Evolutionary conservation across 139 green algal species (phyloP).

Genomic region (Volvox africanus): DNA sequence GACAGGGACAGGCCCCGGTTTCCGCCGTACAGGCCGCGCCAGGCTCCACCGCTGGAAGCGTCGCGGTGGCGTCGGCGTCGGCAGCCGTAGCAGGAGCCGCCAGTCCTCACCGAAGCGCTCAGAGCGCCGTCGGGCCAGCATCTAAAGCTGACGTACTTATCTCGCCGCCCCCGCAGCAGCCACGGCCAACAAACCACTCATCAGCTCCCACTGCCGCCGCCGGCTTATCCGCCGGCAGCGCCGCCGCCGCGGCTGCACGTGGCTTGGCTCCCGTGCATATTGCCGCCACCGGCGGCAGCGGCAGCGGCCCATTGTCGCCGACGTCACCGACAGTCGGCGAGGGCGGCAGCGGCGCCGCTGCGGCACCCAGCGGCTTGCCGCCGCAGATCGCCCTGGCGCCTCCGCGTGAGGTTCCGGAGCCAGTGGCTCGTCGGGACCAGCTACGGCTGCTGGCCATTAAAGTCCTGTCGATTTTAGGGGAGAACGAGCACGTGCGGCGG

Average conservation of each 20-base stretch:
- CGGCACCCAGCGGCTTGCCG: slow-evolving; percentile 11
- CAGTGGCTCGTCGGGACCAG: background rate
- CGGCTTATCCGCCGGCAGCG: background rate
- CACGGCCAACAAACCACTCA: slow-evolving; percentile 19
- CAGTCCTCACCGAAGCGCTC: background rate
- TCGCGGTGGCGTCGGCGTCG: background rate
- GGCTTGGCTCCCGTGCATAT: background rate
- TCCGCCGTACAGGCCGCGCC: background rate
- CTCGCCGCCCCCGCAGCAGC: background rate
- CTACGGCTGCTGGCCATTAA: slow-evolving; percentile 68
- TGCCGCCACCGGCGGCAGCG: background rate
- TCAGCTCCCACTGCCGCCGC: background rate
- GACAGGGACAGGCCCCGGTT: too few species aligned
- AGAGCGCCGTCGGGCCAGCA: background rate
- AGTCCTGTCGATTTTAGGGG: slow-evolving; percentile 83
- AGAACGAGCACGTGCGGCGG: slow-evolving; percentile 80
- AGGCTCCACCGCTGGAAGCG: background rate
- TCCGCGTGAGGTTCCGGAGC: slow-evolving; percentile 26
- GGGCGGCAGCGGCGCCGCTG: background rate
- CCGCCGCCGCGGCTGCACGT: background rate
- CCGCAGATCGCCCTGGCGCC: slow-evolving; percentile 1
- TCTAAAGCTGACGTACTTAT: background rate
- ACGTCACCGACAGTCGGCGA: background rate
- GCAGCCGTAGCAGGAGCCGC: background rate
- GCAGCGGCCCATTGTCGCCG: background rate